A percentile compares a stretch with the other conserved stretches of the same genome.
These are phyloP conservation scores for Globisporangium nagaii DNA, from an alignment of 352 stramenopile species.

Conservation along the genomic window DNA sequence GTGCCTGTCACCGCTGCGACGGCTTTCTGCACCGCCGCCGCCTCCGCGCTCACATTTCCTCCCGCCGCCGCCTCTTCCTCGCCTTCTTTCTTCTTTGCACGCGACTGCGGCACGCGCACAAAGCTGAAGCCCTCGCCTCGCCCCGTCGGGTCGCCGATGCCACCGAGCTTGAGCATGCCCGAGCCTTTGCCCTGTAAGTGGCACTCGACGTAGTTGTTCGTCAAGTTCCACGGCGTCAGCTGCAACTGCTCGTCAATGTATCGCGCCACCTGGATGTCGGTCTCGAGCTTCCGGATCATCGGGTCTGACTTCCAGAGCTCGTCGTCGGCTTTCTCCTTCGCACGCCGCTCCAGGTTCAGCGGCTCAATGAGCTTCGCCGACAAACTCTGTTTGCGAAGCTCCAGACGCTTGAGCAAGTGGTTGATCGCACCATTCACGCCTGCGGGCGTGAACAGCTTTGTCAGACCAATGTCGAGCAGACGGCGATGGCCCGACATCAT, in stretches of 20 bases:
- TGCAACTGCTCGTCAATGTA: slow-evolving; percentile 79
- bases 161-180: slow-evolving; percentile 73
- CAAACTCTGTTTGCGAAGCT: slow-evolving; percentile 54
- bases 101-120: slow-evolving; percentile 66
- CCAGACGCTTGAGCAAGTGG: slow-evolving; percentile 65
- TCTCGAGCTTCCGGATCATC: slow-evolving; percentile 68
- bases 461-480: slow-evolving; percentile 73
- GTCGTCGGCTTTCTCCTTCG: slow-evolving; percentile 55
- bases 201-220: slow-evolving; percentile 84
- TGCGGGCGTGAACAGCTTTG: slow-evolving; percentile 71
- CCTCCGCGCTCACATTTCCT: slow-evolving; percentile 36
- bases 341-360: slow-evolving; percentile 38
- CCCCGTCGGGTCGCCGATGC: slow-evolving; percentile 74
- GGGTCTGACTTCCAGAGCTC: slow-evolving; percentile 70
- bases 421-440: slow-evolving; percentile 73
- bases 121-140: slow-evolving; percentile 85
- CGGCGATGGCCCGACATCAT: slow-evolving; percentile 84
- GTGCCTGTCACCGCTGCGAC: slow-evolving; percentile 77
- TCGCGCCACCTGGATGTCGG: slow-evolving; percentile 73
- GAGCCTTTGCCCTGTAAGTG: slow-evolving; percentile 82
- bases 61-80: slow-evolving; percentile 46
- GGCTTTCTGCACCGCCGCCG: slow-evolving; percentile 66
- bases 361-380: slow-evolving; percentile 46
- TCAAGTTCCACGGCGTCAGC: slow-evolving; percentile 81
- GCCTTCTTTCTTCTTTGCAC: slow-evolving; percentile 78